Percentiles rank a stretch among this genome's conserved stretches.
These are phyloP conservation scores for Crithidia fasciculata DNA, from an alignment of 208 protist genomes.

Conservation along the genomic window DNA sequence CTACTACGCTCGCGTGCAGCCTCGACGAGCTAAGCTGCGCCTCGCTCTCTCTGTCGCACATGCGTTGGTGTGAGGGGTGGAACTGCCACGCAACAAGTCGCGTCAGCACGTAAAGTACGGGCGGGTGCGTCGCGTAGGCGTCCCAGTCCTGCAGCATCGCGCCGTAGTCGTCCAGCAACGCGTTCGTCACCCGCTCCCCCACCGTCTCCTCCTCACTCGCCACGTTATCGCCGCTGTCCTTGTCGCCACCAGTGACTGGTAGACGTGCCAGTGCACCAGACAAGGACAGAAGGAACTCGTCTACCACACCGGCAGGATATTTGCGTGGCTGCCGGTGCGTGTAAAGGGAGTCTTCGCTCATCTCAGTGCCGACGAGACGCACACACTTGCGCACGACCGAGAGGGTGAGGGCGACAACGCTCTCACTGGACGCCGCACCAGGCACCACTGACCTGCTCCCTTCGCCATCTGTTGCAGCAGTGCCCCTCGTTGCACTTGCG, in stretches of 20 bases:
- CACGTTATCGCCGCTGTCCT: background rate
- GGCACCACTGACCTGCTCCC: background rate
- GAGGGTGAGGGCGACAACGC: slow-evolving; percentile 22
- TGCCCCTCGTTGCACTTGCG: background rate
- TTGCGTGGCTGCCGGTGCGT: slow-evolving; percentile 39
- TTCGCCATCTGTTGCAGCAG: background rate
- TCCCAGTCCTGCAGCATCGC: slow-evolving; percentile 79
- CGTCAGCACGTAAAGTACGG: slow-evolving; percentile 77
- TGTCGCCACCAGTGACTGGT: slow-evolving; percentile 1
- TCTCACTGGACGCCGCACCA: slow-evolving; percentile 8
- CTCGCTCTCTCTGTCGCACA: background rate
- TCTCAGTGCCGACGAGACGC: slow-evolving; percentile 58
- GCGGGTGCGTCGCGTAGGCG: slow-evolving; percentile 78
- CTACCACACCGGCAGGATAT: slow-evolving; percentile 60
- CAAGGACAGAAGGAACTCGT: slow-evolving; percentile 71
- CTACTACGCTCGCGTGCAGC: background rate
- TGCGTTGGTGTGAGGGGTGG: slow-evolving; percentile 30
- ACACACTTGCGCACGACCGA: slow-evolving; percentile 64
- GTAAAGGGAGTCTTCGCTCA: slow-evolving; percentile 70
- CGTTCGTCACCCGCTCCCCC: slow-evolving; percentile 61
- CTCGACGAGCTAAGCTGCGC: background rate
- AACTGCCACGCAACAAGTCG: slow-evolving; percentile 86
- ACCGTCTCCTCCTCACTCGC: slow-evolving; percentile 28
- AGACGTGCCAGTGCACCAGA: slow-evolving; percentile 51
- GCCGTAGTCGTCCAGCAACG: slow-evolving; percentile 69